phyloP scores from a whole-genome alignment of 2,329 filamentous ascomycete genomes.

The Colletotrichum cereale region DNA sequence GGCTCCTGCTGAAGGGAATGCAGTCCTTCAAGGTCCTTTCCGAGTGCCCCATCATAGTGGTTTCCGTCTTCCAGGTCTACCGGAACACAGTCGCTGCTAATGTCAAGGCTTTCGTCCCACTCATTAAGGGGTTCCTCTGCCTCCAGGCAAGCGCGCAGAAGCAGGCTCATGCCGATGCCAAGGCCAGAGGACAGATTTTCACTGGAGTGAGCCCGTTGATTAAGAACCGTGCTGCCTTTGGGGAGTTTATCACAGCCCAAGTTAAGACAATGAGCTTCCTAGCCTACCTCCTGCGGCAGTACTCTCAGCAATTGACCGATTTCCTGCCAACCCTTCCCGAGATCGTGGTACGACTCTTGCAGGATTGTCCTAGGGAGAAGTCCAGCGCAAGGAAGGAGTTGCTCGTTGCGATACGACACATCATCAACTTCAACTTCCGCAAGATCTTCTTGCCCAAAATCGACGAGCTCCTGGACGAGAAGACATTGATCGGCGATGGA shows the following conservation, averaged over 20 bases:
- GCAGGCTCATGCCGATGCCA: slow-evolving; percentile 89
- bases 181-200: slow-evolving; percentile 83
- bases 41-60: slow-evolving; percentile 98
- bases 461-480: slow-evolving; percentile 92
- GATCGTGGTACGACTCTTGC: slow-evolving; percentile 89
- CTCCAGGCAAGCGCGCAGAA: slow-evolving; percentile 94
- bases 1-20: slow-evolving; percentile 91
- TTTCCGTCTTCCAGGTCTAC: slow-evolving; percentile 97
- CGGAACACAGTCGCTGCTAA: slow-evolving; percentile 83
- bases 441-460: slow-evolving; percentile 96
- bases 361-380: slow-evolving; percentile 95
- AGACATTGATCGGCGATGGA: slow-evolving; percentile 94
- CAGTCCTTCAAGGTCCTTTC: slow-evolving; percentile 98
- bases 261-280: slow-evolving; percentile 99
- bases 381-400: slow-evolving; percentile 94
- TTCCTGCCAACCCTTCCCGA: slow-evolving; percentile 88
- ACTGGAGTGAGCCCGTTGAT: slow-evolving; percentile 94
- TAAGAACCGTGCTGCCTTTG: slow-evolving; percentile 92
- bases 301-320: slow-evolving; percentile 87
- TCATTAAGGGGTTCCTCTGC: slow-evolving; percentile 90
- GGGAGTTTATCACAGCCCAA: slow-evolving; percentile 97
- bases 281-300: slow-evolving; percentile 90
- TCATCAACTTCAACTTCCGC: slow-evolving; percentile 98
- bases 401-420: slow-evolving; percentile 94
- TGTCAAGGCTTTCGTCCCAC: slow-evolving; percentile 90